phyloP scores from a whole-genome alignment of 1,139 yeast genomes.

The Lipomyces yarrowii region DNA sequence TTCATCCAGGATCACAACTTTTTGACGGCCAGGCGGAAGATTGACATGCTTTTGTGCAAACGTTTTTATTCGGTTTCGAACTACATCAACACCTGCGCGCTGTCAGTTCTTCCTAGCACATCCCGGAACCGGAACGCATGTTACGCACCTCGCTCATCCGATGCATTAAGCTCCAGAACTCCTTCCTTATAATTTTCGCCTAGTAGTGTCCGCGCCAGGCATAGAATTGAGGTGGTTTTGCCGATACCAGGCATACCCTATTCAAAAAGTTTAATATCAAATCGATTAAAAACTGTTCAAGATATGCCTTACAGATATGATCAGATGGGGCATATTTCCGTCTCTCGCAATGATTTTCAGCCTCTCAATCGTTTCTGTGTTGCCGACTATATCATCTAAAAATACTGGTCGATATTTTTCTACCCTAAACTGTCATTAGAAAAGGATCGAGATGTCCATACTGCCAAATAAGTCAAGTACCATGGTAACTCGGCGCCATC shows the following conservation, averaged over 20 bases:
- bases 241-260: conserved; percentile 94
- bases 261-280: not conserved
- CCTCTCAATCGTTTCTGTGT: conserved; percentile 84
- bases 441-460: not conserved
- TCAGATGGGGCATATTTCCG: conserved; percentile 97
- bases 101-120: not conserved
- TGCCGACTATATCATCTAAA: conserved; percentile 88
- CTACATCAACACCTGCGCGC: conserved; percentile 71
- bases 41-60: conserved; percentile 92
- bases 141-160: conserved; percentile 74
- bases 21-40: conserved; percentile 75
- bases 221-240: conserved; percentile 89
- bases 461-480: not conserved
- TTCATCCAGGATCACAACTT: conserved; percentile 88
- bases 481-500: conserved; percentile 4
- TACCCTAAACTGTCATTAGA: conserved; percentile 55
- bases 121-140: not conserved
- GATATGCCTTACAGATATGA: conserved; percentile 54
- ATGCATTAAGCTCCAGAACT: conserved; percentile 89
- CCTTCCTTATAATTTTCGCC: conserved; percentile 79
- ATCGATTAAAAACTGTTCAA: not conserved
- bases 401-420: conserved; percentile 88
- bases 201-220: conserved; percentile 81
- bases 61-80: conserved; percentile 86
- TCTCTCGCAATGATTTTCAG: conserved; percentile 81